These are phyloP conservation scores for Microdochium paspali DNA, from an alignment of 2,329 filamentous ascomycete genomes.

Conservation along the genomic window DNA sequence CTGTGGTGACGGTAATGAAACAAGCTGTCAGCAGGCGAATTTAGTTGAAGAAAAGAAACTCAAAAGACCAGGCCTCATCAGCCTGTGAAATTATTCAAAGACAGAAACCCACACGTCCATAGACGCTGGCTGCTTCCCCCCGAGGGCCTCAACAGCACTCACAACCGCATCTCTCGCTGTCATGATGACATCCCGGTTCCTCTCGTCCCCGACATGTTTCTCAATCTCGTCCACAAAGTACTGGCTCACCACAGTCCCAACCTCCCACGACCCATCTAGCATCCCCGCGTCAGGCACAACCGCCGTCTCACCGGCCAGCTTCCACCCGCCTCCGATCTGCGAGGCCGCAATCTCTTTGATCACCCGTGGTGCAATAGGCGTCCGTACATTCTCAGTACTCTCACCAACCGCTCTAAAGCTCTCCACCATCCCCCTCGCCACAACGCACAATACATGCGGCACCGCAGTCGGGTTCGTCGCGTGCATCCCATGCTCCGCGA, in stretches of 20 bases:
- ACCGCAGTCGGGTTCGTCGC: conserved; percentile 25
- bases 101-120: conserved; percentile 31
- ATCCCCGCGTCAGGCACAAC: conserved; percentile 27
- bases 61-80: too few relatives aligned
- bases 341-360: conserved; percentile 25
- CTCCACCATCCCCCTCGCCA: conserved; percentile 34
- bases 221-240: conserved; percentile 23
- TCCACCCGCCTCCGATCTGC: conserved; percentile 20
- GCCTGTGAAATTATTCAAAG: neutral
- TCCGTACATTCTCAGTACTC: conserved; percentile 36
- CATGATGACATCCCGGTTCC: conserved; percentile 15
- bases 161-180: conserved; percentile 22
- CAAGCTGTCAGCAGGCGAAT: too few relatives aligned
- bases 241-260: conserved; percentile 17
- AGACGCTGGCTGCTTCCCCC: conserved; percentile 20
- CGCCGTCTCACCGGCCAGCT: conserved; percentile 21
- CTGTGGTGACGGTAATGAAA: too few relatives aligned
- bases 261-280: conserved; percentile 38
- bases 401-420: conserved; percentile 19
- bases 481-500: conserved; percentile 36
- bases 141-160: conserved; percentile 15
- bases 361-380: conserved; percentile 28
- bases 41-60: too few relatives aligned
- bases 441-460: conserved; percentile 41
- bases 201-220: conserved; percentile 13